Base-by-base conservation (phyloP, 1,284 basidiomycete genomes). In the Schizopora paradoxa region DNA sequence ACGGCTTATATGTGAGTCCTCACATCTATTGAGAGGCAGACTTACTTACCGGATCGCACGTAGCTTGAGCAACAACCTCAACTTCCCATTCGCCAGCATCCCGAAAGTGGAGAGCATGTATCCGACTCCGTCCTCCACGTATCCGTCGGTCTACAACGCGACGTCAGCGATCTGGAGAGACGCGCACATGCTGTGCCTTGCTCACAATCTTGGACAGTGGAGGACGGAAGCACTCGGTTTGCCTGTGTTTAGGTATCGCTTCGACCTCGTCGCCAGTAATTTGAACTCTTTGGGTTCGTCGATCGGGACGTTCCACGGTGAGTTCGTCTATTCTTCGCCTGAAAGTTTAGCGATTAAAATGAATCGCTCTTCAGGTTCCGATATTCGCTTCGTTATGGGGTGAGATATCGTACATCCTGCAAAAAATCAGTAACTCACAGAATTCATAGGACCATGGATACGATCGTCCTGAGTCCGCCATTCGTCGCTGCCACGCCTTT, bases 161-260 rank as follows among this genome's bases (percentile, higher is more conserved):
- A 57, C 61, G 16, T 53, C 61, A 4, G 58, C 57, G 10, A 70
- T 72, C 52, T 72, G 67, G 69, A 56, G 68, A 37, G 69, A 70
- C 46, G 69, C 67, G 8, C 68, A 70, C 49, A 70, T 72, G 69
- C 58, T 68, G 7, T 72, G 68, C 49, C 62, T 70, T n/a, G 66
- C 67, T 2, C 60, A 60, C 49, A 69, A 70, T 50, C 60, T 70
- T 5, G 68, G 64, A 1, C 54, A 56, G n/a, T 59, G 62, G 45
- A 62, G 68, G 4, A 68, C 67, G 3, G 48, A 56, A 10, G 54
- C 56, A 4, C 54, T 68, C n/a, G 46, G 53, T 5, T 57, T 66
- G 5, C 65, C 66, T 2, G 68, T 72, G 2, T 72, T 68, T 67
- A 54, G 68, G 18, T 70, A 71, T 52, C 60, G 66, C 7, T 72